Base-by-base conservation (phyloP, 2,329 filamentous ascomycete genomes). In the Corynespora cassiicola region DNA sequence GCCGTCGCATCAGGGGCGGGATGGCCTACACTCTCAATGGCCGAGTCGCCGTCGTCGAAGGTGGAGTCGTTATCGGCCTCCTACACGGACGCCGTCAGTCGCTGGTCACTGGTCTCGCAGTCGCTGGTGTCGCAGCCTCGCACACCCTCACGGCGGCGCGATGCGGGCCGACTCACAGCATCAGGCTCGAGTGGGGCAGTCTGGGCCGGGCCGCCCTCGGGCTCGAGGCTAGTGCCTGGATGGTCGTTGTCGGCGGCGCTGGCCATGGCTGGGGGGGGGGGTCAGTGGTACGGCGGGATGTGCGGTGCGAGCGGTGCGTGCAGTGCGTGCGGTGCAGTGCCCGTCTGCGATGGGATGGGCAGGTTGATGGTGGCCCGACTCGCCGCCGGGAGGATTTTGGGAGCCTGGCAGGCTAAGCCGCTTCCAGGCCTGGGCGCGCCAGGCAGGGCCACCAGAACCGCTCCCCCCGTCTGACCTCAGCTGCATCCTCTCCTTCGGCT, bases 11-110 rank as follows among this genome's bases (percentile, higher is more conserved):
- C 16, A n/a, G 16, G 7, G 9, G 9, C 12, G 27, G 6, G 6
- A 3, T 29, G 20, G 44, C 46, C 38, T 23, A 46, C 42, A 30
- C 39, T 47, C 8, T 29, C 34, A 19, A 40, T 36, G 23, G 43
- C 43, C 32, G 43, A 50, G 16, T 47, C 42, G 12, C 46, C 36
- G 24, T 46, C 43, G 27, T 47, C 36, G 18, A 40, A 37, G 18
- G 32, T 14, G 6, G 36, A 36, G 6, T 30, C 36, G 5, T 27
- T 25, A n/a, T 42, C 36, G 21, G 20, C 21, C 19, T 39, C 31
- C 43, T 47, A 24, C n/a, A n/a, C n/a, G n/a, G 10, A 14, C 6
- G 34, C 26, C 19, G 27, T 31, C 32, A 35, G 32, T 27, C 12
- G 32, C 21, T 6, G n/a, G 10, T n/a, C n/a, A 7, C 6, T 18